Percentiles rank a stretch among this genome's conserved stretches.
Evolutionary conservation across 2,329 filamentous ascomycete genomes (phyloP).

Genomic region (Penicillium frequentans): DNA sequence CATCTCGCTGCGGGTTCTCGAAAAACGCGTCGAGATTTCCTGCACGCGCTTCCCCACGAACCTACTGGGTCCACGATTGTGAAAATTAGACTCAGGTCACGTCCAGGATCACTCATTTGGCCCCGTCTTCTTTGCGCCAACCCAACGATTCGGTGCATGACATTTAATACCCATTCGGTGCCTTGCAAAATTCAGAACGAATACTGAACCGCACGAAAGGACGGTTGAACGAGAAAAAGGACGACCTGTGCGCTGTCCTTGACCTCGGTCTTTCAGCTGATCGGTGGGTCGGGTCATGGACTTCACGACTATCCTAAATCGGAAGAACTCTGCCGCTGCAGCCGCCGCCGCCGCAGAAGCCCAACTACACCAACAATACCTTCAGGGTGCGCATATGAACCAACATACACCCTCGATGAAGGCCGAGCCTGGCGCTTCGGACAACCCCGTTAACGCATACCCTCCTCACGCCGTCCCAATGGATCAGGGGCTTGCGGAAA

Average conservation of each 20-base stretch:
- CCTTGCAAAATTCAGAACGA: neutral
- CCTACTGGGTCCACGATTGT: neutral
- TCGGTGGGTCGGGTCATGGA: constrained; percentile 48
- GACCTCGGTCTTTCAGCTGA: constrained; percentile 30
- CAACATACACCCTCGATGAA: constrained; percentile 55
- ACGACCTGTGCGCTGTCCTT: constrained; percentile 28
- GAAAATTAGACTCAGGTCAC: neutral
- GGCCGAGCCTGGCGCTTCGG: constrained; percentile 59
- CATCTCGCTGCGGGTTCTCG: neutral
- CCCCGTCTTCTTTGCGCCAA: neutral
- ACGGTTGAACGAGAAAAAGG: constrained; percentile 3
- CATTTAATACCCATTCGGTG: neutral
- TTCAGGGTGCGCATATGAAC: constrained; percentile 42
- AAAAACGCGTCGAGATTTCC: neutral
- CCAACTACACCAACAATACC: constrained; percentile 47
- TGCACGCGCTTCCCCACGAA: neutral
- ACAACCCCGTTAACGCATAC: constrained; percentile 58
- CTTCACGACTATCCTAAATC: constrained; percentile 54
- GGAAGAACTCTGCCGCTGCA: constrained; percentile 48
- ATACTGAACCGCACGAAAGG: neutral
- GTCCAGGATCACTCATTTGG: neutral
- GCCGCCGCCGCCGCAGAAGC: constrained; percentile 44
- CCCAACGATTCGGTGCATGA: neutral
- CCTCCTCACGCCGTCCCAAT: constrained; percentile 57
- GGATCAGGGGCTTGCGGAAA: constrained; percentile 31